These are phyloP conservation scores for Aspergillus transmontanensis DNA, from an alignment of 2,329 filamentous ascomycete genomes.

Conservation along the genomic window DNA sequence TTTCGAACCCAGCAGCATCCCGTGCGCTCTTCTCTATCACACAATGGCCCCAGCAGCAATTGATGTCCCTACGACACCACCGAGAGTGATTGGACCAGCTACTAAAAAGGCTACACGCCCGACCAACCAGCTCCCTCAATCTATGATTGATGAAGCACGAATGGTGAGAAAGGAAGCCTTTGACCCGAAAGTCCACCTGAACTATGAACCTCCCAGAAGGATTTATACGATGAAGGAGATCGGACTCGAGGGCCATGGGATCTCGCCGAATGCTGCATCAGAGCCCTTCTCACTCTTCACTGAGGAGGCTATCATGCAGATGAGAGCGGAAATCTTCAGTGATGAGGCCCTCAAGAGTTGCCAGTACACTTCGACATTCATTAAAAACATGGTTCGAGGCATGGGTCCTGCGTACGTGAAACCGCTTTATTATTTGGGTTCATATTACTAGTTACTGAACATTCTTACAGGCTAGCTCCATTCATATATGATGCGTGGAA, in stretches of 20 bases:
- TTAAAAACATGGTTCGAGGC: constrained; percentile 52
- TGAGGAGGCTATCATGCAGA: constrained; percentile 60
- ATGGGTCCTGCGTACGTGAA: constrained; percentile 53
- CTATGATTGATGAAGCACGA: constrained; percentile 10
- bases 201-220: constrained; percentile 51
- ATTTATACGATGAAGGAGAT: constrained; percentile 61
- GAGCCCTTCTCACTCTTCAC: constrained; percentile 66
- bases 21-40: background rate
- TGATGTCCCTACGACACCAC: background rate
- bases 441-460: background rate
- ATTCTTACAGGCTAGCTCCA: background rate
- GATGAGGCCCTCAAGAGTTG: constrained; percentile 58
- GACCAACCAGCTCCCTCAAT: constrained; percentile 15
- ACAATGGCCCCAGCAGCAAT: background rate
- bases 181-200: constrained; percentile 56
- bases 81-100: constrained; percentile 11
- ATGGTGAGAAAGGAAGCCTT: constrained; percentile 41
- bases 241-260: constrained; percentile 52
- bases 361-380: constrained; percentile 60
- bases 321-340: constrained; percentile 62
- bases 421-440: too few species aligned
- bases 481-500: constrained; percentile 53
- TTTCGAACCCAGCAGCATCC: background rate
- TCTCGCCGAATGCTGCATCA: constrained; percentile 64
- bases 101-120: constrained; percentile 23